Evolutionary conservation across 225 moss, liverwort and hornwort species (phyloP).

Genomic region (Sphagnum tenellum): DNA sequence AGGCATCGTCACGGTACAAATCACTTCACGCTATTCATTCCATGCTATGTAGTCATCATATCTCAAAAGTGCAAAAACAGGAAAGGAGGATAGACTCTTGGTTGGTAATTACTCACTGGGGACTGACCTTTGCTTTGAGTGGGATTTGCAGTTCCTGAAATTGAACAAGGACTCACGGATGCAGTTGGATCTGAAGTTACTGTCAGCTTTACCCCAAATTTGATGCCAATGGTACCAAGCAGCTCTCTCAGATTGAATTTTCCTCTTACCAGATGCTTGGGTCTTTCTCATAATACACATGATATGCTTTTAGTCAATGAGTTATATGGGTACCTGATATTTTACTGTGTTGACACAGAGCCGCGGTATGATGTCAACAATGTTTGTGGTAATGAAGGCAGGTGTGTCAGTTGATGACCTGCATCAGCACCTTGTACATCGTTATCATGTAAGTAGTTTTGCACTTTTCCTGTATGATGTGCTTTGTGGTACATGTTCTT

Average conservation of each 20-base stretch:
- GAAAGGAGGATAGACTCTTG: too few relatives aligned
- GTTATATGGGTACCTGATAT: neutral
- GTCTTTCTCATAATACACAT: neutral
- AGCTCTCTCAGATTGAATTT: too few relatives aligned
- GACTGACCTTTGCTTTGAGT: conserved; percentile 1
- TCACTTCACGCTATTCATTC: too few relatives aligned
- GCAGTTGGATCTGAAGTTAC: conserved; percentile 55
- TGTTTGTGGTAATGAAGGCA: conserved; percentile 61
- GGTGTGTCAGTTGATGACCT: conserved; percentile 49
- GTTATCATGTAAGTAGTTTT: conserved; percentile 14
- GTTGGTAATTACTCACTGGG: too few relatives aligned
- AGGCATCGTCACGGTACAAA: conserved; percentile 82
- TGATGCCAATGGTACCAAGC: conserved; percentile 63
- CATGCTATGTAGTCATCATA: too few relatives aligned
- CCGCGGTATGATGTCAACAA: conserved; percentile 82
- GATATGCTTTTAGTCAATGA: neutral
- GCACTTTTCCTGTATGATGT: too few relatives aligned
- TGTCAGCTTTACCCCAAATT: conserved; percentile 71
- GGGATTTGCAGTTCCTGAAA: conserved; percentile 51
- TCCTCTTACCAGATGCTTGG: too few relatives aligned
- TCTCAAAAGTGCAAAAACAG: too few relatives aligned
- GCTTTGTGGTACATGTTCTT: too few relatives aligned
- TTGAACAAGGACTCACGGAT: conserved; percentile 66
- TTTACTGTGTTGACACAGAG: conserved; percentile 23
- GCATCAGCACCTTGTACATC: conserved; percentile 31